phyloP scores from a whole-genome alignment of 768 basidiomycete species.

The Mycena floridula region DNA sequence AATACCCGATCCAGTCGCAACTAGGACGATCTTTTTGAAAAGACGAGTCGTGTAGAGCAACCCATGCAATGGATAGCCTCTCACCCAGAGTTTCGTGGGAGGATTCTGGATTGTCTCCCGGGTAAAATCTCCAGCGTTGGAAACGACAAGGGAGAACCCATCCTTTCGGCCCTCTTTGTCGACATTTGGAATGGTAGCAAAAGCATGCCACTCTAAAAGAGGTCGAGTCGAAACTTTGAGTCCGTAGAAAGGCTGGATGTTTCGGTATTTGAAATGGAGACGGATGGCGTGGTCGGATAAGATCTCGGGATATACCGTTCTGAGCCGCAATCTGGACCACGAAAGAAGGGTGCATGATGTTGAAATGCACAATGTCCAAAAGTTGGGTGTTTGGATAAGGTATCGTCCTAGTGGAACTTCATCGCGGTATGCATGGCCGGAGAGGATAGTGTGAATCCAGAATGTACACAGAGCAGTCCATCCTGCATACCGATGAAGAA shows the following conservation, averaged over 20 bases:
- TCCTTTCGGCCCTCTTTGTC: constrained; percentile 12
- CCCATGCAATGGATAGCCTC: constrained; percentile 35
- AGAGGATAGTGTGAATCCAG: constrained; percentile 36
- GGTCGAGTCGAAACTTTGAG: constrained; percentile 29
- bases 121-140: constrained; percentile 42
- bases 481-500: constrained; percentile 41
- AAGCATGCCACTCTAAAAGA: constrained; percentile 45
- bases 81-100: constrained; percentile 32
- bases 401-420: constrained; percentile 32
- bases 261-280: constrained; percentile 46
- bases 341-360: constrained; percentile 39
- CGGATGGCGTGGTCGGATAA: constrained; percentile 50
- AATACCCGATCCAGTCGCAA: constrained; percentile 51
- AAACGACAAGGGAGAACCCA: constrained; percentile 32
- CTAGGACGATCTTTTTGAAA: constrained; percentile 45
- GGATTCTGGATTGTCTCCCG: constrained; percentile 27
- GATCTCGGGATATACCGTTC: constrained; percentile 41
- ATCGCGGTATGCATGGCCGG: constrained; percentile 27
- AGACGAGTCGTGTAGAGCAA: constrained; percentile 42
- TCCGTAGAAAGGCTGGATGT: constrained; percentile 29
- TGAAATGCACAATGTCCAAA: constrained; percentile 39
- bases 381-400: constrained; percentile 36
- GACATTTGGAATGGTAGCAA: constrained; percentile 35
- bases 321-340: constrained; percentile 44
- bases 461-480: constrained; percentile 46